Conservation (phyloP, 148 eudicot genomes). For the Arbutus unedo region DNA sequence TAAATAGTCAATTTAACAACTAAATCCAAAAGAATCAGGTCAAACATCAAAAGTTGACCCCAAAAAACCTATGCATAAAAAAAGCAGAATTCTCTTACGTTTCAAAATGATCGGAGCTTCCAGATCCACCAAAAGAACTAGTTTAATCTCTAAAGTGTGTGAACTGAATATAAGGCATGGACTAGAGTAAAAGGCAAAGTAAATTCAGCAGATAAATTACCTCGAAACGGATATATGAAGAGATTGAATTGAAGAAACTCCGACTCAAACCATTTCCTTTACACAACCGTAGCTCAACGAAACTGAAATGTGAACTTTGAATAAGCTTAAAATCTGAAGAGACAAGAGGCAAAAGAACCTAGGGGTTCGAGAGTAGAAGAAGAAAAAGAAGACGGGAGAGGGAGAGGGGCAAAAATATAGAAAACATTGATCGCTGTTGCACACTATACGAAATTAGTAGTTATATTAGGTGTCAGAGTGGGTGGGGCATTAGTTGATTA, state of each 20-base stretch:
- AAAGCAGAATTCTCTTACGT: background rate
- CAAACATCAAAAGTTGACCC: background rate
- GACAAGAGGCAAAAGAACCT: background rate
- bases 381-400: background rate
- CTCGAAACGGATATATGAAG: background rate
- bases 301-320: background rate
- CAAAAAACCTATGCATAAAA: background rate
- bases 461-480: background rate
- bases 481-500: background rate
- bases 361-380: background rate
- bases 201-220: background rate
- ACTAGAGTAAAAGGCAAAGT: background rate
- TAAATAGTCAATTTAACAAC: background rate
- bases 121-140: background rate
- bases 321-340: background rate
- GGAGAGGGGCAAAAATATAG: background rate
- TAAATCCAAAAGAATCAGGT: constrained; percentile 2
- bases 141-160: background rate
- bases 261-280: background rate
- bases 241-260: background rate
- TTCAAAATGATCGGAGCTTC: background rate
- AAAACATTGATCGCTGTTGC: no score
- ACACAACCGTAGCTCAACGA: background rate
- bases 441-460: no score
- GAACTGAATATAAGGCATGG: background rate